These are phyloP conservation scores for Cladosporium colombiae DNA, from an alignment of 2,329 filamentous ascomycete species.

Conservation along the genomic window DNA sequence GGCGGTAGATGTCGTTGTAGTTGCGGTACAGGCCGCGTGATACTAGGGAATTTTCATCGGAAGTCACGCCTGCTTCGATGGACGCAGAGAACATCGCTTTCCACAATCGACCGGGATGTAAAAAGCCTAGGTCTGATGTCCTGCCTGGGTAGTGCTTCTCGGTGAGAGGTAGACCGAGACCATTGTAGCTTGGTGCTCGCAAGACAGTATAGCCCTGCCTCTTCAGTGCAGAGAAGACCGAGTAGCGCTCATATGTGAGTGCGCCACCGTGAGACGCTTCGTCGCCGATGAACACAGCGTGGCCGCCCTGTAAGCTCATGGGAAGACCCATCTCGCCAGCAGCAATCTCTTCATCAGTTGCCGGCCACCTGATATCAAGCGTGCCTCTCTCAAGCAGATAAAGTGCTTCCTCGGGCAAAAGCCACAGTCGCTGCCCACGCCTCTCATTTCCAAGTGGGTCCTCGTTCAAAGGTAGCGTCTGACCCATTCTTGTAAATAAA, in stretches of 20 bases:
- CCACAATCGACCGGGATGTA: conserved; percentile 26
- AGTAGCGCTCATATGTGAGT: conserved; percentile 74
- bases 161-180: conserved; percentile 25
- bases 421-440: conserved; percentile 59
- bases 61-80: neutral
- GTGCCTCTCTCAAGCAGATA: conserved; percentile 86
- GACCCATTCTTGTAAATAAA: conserved; percentile 76
- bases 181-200: conserved; percentile 59
- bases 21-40: conserved; percentile 56
- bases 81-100: conserved; percentile 23
- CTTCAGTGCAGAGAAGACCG: conserved; percentile 83
- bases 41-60: conserved; percentile 40
- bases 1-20: conserved; percentile 70
- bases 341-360: conserved; percentile 27
- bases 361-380: conserved; percentile 83
- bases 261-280: conserved; percentile 55
- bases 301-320: conserved; percentile 87
- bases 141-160: conserved; percentile 30
- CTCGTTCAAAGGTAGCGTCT: conserved; percentile 59
- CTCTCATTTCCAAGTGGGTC: conserved; percentile 35
- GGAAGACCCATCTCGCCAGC: conserved; percentile 69
- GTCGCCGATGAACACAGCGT: conserved; percentile 76
- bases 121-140: conserved; percentile 39
- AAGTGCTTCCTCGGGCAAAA: conserved; percentile 88
- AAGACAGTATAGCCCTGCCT: conserved; percentile 79